phyloP scores from a whole-genome alignment of 306 rosid genomes.

The Pueraria montana region DNA sequence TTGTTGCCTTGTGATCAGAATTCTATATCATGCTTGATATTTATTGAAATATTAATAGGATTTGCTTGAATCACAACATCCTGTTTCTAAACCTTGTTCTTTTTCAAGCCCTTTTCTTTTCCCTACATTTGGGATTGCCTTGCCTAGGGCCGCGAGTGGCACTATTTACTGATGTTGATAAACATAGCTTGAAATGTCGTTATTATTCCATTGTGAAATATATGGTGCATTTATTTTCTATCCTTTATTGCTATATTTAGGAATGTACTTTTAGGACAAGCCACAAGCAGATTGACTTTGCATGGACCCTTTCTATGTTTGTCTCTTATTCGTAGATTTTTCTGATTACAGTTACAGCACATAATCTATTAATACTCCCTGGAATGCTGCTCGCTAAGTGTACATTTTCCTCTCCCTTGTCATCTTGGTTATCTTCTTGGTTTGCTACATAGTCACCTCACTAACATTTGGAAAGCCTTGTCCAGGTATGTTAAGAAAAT shows the following conservation, averaged over 20 bases:
- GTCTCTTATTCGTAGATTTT: background rate
- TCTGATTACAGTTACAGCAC: background rate
- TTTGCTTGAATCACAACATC: no score
- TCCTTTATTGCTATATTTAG: background rate
- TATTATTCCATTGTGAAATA: no score
- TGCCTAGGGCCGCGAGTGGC: no score
- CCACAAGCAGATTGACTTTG: background rate
- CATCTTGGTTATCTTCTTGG: background rate
- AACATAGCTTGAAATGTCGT: no score
- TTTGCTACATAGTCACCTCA: background rate
- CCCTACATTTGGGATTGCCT: no score
- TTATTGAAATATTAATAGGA: no score
- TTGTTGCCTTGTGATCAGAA: no score
- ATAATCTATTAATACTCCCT: constrained; percentile 1
- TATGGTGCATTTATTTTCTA: background rate
- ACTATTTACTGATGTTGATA: no score
- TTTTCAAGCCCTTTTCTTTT: no score
- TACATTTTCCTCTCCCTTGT: background rate
- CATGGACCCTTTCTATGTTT: background rate
- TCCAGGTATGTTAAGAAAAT: constrained; percentile 26
- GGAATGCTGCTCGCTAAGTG: background rate
- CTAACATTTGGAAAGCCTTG: constrained; percentile 8
- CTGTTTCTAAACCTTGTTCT: no score
- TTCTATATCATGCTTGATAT: no score
- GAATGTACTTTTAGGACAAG: background rate